Evolutionary conservation across 1,284 basidiomycete genomes (phyloP).

Genomic region (Chalciporus sp.): DNA sequence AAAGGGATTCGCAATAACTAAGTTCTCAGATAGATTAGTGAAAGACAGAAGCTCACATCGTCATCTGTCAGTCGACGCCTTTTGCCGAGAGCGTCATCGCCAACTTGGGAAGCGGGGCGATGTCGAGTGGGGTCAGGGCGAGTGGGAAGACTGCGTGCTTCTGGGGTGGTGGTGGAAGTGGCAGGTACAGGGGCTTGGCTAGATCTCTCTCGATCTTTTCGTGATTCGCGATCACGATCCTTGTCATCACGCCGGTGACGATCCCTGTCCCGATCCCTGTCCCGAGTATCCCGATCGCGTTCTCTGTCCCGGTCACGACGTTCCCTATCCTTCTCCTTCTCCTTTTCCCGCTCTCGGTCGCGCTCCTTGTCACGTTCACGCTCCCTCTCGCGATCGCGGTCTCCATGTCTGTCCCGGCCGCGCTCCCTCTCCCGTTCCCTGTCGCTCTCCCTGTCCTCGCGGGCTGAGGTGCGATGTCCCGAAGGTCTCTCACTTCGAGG

Average conservation of each 20-base stretch:
- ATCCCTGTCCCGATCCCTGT: conserved; percentile 38
- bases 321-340: conserved; percentile 43
- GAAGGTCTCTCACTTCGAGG: conserved; percentile 45
- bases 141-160: conserved; percentile 56
- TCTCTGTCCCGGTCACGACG: conserved; percentile 46
- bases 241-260: conserved; percentile 40
- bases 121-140: conserved; percentile 62
- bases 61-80: conserved; percentile 64
- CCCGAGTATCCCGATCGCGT: conserved; percentile 41
- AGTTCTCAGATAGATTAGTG: conserved; percentile 3
- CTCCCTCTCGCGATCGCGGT: conserved; percentile 45
- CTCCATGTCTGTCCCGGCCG: conserved; percentile 47
- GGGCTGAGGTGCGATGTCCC: conserved; percentile 38
- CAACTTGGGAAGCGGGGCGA: conserved; percentile 42
- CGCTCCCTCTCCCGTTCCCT: conserved; percentile 51
- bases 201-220: conserved; percentile 55
- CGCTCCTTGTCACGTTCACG: conserved; percentile 46
- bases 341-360: conserved; percentile 43
- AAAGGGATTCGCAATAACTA: conserved; percentile 12
- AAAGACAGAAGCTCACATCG: conserved; percentile 49
- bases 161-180: conserved; percentile 32
- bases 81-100: conserved; percentile 66
- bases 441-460: conserved; percentile 28
- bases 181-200: conserved; percentile 36
- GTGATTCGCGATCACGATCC: conserved; percentile 44